Base-by-base conservation (phyloP, 345 rosid genomes). In the Hirschfeldia incana region DNA sequence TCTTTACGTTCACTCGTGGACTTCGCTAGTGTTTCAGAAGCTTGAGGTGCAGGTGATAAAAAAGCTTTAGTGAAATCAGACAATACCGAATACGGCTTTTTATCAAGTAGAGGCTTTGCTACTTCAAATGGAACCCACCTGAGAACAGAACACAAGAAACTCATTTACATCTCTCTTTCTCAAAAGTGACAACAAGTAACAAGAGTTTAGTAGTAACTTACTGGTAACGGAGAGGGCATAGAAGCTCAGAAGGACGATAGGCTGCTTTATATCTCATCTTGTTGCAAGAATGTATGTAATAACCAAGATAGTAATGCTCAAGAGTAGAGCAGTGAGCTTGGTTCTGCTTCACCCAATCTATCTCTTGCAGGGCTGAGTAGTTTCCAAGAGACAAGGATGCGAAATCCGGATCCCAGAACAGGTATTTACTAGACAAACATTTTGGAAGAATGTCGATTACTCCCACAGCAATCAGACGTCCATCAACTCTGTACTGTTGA, bases 201-300 rank as follows among this genome's bases (percentile, higher is more conserved):
- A 68, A 8, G 17, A 62, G 26, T 33, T 8, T 53, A 9, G 49
- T 68, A 15, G 27, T 8, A 76, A 87, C 97, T 80, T 90, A 94
- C 98, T 83, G 86, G 84, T 89, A 89, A 60, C 87, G 97, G 76
- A 85, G 93, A 68, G 98, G 98, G 70, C 98, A 94, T 32, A 94
- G 93, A 80, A 94, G 97, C 85, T 92, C 92, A 30, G 97, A 91
- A 17, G 99, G 99, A 73, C 78, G 59, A 86, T 94, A 92, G 4
- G 93, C 95, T 60, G 97, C 94, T 88, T 94, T 94, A 83, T 93
- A 94, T 89, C 94, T 93, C 99, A 92, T 94, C 85, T 93, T 94
- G 84, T 79, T 79, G 86, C 99, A 94, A 65, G 98, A 94, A 70
- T 92, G 98, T 82, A 94, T 90, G 80, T 94, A 94, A 84, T 94